These are phyloP conservation scores for Flaveria linearis DNA, from an alignment of 129 eudicot species.

Conservation along the genomic window DNA sequence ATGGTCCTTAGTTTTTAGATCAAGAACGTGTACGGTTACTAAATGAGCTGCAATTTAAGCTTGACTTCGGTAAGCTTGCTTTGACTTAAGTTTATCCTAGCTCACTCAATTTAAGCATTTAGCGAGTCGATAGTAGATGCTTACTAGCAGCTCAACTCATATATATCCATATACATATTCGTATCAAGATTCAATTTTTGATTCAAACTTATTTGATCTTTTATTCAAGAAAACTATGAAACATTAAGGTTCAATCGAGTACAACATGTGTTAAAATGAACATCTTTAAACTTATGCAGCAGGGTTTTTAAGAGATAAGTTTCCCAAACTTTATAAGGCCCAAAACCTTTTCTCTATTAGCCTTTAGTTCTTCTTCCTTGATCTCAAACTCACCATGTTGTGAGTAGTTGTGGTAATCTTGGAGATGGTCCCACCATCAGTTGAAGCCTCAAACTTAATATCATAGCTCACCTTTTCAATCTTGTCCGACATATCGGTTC, in stretches of 20 bases:
- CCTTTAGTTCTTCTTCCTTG: constrained; percentile 7
- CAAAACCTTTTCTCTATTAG: constrained; percentile 34
- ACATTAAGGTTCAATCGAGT: background rate
- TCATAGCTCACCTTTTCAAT: constrained; percentile 2
- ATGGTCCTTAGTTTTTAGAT: too few relatives aligned
- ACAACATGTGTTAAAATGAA: constrained; percentile 6
- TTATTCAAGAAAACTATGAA: background rate
- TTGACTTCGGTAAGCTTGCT: too few relatives aligned
- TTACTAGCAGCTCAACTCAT: too few relatives aligned
- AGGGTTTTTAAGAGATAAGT: constrained; percentile 40
- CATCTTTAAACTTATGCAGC: constrained; percentile 34
- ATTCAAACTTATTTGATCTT: background rate
- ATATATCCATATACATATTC: too few relatives aligned
- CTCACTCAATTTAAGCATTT: too few relatives aligned
- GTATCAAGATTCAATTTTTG: background rate
- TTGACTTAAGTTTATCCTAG: too few relatives aligned
- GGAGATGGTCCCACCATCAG: background rate
- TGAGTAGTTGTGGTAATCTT: background rate
- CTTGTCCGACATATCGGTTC: background rate
- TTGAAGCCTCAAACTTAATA: background rate
- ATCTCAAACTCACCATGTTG: constrained; percentile 7
- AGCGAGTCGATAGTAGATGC: too few relatives aligned
- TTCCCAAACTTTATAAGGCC: constrained; percentile 44
- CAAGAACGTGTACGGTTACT: too few relatives aligned
- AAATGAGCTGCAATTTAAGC: too few relatives aligned